These are phyloP conservation scores for Oryza glaberrima DNA, from an alignment of 176 grass and related monocot species.

Conservation along the genomic window DNA sequence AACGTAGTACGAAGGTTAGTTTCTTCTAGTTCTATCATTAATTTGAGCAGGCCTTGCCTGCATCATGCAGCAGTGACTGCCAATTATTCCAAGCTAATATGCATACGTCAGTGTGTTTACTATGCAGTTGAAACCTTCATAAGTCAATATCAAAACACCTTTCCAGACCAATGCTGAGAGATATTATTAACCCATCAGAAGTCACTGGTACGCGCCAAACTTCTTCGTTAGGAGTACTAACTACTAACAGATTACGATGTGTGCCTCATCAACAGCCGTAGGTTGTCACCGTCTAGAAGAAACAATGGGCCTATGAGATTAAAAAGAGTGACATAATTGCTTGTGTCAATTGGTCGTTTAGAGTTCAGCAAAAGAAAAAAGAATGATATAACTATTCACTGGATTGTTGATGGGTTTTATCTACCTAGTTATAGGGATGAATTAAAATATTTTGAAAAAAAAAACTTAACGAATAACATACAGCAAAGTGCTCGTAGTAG, in stretches of 20 bases:
- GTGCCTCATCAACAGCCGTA: background rate
- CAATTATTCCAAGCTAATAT: background rate
- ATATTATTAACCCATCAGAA: background rate
- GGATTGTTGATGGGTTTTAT: too few species aligned
- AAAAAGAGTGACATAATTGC: background rate
- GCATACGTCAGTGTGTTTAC: background rate
- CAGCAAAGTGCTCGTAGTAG: too few species aligned
- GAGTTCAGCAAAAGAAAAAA: background rate
- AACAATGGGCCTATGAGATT: background rate
- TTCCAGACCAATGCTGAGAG: background rate
- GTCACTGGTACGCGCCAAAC: background rate
- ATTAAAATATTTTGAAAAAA: too few species aligned
- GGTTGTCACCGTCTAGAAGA: background rate
- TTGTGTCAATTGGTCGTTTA: background rate
- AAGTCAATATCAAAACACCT: slow-evolving; percentile 7
- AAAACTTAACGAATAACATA: too few species aligned
- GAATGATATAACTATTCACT: too few species aligned
- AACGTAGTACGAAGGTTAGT: background rate
- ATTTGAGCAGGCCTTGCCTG: slow-evolving; percentile 10
- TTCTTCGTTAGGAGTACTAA: background rate
- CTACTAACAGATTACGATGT: background rate
- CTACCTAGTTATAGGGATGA: too few species aligned
- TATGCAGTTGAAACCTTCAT: background rate
- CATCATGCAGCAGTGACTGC: slow-evolving; percentile 44
- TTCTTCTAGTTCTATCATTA: slow-evolving; percentile 5